Evolutionary conservation across 1,139 yeast species (phyloP), one percentile per base, ranked within the genome.

Genomic region (Hemisphaericaspora xylofermentans): DNA sequence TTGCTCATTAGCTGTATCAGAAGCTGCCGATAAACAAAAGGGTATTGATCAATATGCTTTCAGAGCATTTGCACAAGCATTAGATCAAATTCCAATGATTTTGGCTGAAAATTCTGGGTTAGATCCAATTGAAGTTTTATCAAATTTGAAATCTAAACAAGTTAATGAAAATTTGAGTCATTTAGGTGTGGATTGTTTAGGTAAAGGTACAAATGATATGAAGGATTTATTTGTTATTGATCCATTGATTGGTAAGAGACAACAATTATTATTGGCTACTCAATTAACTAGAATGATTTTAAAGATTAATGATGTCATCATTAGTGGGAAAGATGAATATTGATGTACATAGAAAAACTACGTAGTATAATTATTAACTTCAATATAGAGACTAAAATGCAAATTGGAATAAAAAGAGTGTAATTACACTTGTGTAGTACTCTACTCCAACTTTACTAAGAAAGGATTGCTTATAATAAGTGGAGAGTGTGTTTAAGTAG

Each of bases 31-130:
- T 63, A 82, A 80, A 58, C 95, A 88, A 65, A 83, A 82, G 56
- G 98, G 98, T 45, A 91, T 93, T 52, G 98, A 91, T 59, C 99
- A 93, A 69, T 93, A 93, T 63, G 98, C 98, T 1, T 89, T 93
- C 80, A 82, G 97, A 60, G 96, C 97, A 0, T 94, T 93, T 63
- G 78, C 98, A 6, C 76, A 77, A 48, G 98, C 98, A 13, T 72
- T 93, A 57, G 99, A 93, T 61, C 79, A 83, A 38, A 84, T 93
- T 47, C 98, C 98, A 47, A 84, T 89, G 85, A 86, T 96, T 5
- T 76, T 94, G 55, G 98, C 98, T 33, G 98, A 89, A 66, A 93
- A 93, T 68, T 89, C 97, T 13, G 99, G 98, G 48, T 74, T 91
- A 58, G 87, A 88, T 53, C 94, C 98, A 43, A 91, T 94, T 54